Conservation (phyloP, 2,329 filamentous ascomycete genomes). For the Pseudogymnoascus sp. region DNA sequence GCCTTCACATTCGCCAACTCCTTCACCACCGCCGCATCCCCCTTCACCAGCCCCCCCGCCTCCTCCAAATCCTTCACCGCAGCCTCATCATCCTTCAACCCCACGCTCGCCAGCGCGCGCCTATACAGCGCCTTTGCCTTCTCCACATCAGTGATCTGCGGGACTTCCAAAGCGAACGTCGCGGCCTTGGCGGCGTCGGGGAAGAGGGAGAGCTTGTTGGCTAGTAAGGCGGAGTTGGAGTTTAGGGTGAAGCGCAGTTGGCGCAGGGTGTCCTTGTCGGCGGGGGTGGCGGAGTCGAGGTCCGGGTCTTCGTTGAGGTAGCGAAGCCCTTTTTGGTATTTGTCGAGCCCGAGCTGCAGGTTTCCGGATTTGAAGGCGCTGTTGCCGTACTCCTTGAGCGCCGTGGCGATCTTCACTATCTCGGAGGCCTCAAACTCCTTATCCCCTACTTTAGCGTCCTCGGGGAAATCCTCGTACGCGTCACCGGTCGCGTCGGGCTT, state of each 20-base stretch:
- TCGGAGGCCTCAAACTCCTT: slow-evolving; percentile 58
- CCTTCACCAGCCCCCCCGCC: slow-evolving; percentile 67
- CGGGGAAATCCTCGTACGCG: slow-evolving; percentile 90
- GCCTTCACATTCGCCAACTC: slow-evolving; percentile 77
- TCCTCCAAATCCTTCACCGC: slow-evolving; percentile 69
- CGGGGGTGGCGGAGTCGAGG: slow-evolving; percentile 61
- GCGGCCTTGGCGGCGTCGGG: slow-evolving; percentile 65
- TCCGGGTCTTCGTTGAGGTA: slow-evolving; percentile 83
- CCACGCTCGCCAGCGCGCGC: slow-evolving; percentile 66
- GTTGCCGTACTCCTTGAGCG: slow-evolving; percentile 89
- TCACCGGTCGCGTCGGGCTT: slow-evolving; percentile 76
- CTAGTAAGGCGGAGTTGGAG: slow-evolving; percentile 80
- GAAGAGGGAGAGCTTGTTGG: slow-evolving; percentile 71
- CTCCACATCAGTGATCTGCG: slow-evolving; percentile 63
- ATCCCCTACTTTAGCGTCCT: slow-evolving; percentile 59
- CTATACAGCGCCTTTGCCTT: slow-evolving; percentile 86
- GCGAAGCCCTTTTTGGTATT: slow-evolving; percentile 89
- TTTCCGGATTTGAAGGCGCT: slow-evolving; percentile 81
- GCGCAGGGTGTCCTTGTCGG: slow-evolving; percentile 59
- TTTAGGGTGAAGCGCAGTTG: slow-evolving; percentile 78
- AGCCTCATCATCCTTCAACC: slow-evolving; percentile 75
- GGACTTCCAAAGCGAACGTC: slow-evolving; percentile 62
- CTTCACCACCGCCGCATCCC: slow-evolving; percentile 65
- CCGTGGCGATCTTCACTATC: slow-evolving; percentile 70
- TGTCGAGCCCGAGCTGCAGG: slow-evolving; percentile 64